Evolutionary conservation across 768 basidiomycete species (phyloP).

Genomic region (Thelephora aurantiotincta): DNA sequence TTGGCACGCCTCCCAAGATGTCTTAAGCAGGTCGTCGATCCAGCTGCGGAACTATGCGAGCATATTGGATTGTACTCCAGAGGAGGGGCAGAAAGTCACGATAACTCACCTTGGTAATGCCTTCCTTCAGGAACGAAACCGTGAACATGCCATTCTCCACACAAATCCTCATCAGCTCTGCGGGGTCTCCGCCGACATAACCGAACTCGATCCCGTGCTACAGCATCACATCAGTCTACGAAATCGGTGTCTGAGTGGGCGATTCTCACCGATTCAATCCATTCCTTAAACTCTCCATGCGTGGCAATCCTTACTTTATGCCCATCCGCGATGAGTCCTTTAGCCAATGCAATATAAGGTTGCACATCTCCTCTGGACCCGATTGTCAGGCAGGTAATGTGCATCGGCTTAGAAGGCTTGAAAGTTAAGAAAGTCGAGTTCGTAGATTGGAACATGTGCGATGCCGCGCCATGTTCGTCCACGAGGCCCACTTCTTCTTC

Average conservation of each 20-base stretch:
- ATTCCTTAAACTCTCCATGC: conserved; percentile 87
- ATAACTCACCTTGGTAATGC: conserved; percentile 55
- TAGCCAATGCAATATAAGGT: conserved; percentile 92
- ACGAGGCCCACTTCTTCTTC: conserved; percentile 1
- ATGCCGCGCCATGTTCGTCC: conserved; percentile 31
- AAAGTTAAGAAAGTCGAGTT: conserved; percentile 95
- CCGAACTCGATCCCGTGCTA: conserved; percentile 95
- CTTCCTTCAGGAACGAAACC: conserved; percentile 87
- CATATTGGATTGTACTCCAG: not conserved
- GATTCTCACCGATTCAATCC: conserved; percentile 79
- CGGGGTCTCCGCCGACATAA: conserved; percentile 91
- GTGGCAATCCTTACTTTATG: conserved; percentile 86
- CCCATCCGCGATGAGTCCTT: conserved; percentile 81
- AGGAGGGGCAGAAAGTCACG: not conserved
- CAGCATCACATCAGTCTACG: conserved; percentile 2
- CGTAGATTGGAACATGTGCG: conserved; percentile 95
- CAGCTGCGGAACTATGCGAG: conserved; percentile 79
- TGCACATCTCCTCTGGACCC: conserved; percentile 96
- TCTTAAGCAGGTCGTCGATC: conserved; percentile 90
- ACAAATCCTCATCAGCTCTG: conserved; percentile 94
- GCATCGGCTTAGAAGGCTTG: conserved; percentile 73
- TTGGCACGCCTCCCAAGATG: conserved; percentile 95
- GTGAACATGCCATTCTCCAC: conserved; percentile 98
- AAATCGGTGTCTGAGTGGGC: not conserved
- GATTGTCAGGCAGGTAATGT: conserved; percentile 91